Base-by-base conservation (phyloP, 1,284 basidiomycete species). In the Schizophyllum commune region DNA sequence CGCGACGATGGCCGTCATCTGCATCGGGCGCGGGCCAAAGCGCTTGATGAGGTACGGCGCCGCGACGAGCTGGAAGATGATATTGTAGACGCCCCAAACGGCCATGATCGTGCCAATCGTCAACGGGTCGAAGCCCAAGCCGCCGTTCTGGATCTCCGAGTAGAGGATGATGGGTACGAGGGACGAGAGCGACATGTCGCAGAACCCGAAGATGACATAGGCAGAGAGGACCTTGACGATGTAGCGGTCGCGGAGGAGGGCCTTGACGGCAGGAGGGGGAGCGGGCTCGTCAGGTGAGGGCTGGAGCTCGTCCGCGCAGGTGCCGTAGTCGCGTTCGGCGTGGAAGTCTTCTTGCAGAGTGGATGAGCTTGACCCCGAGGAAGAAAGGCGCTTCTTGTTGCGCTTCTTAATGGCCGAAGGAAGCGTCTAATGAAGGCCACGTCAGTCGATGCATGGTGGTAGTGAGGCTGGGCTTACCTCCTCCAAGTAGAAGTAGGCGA, bases 111-210 rank as follows among this genome's bases (percentile, higher is more conserved):
- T 65, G 4, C 73, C 72, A 53, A 74, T 74, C 7, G 66, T 69
- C 52, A 72, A 70, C 6, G 76, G 70, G 33, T 61, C 64, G 53
- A 74, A 67, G 6, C 68, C 70, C 4, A 74, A 67, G 1, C 73
- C 73, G 32, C 73, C 73, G 21, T 65, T 47, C n/a, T 60, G 54
- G 3, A 72, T 67, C 0, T 73, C 69, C 0, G 73, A 72, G 2
- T 70, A 73, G 58, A 70, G 69, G 65, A 74, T 71, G 4, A 75
- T 64, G 5, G 74, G 74, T 5, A 69, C 64, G 20, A 75, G 64
- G 3, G 70, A 73, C 22, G 62, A 57, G 58, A 69, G 63, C 22
- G 66, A 63, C 57, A 71, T 71, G 52, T 75, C 73, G 11, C 70
- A 11, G 53, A 55, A 55, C 5, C 9, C 53, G 53, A 55, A 27